A percentile compares a stretch with the other conserved stretches of the same genome.
These are phyloP conservation scores for Actinomucor elegans DNA, from an alignment of 371 early-diverging fungal species.

Conservation along the genomic window DNA sequence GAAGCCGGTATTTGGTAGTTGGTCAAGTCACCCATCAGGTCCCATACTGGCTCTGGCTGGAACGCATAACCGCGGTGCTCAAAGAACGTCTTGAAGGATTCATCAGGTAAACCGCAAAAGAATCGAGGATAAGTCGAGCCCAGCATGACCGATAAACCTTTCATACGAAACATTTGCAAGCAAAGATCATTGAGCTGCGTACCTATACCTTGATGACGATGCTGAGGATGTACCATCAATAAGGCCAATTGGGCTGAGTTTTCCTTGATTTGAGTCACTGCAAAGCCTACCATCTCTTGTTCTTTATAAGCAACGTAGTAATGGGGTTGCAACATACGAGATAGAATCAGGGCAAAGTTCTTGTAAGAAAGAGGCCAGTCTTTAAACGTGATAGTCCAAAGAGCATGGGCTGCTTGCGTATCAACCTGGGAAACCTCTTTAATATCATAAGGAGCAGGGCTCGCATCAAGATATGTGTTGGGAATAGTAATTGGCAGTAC, in stretches of 20 bases:
- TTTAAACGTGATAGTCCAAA: constrained; percentile 31
- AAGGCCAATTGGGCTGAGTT: constrained; percentile 34
- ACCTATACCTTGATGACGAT: constrained; percentile 36
- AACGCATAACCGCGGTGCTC: constrained; percentile 39
- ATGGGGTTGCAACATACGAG: constrained; percentile 21
- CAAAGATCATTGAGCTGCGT: constrained; percentile 31
- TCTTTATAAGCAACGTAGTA: constrained; percentile 17
- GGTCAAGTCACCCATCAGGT: constrained; percentile 31
- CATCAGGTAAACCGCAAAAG: constrained; percentile 45
- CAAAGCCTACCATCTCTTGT: constrained; percentile 36
- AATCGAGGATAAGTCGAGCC: constrained; percentile 52
- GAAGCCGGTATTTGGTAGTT: constrained; percentile 23
- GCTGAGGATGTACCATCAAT: constrained; percentile 31
- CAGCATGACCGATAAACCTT: constrained; percentile 16
- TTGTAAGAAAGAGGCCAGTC: constrained; percentile 31
- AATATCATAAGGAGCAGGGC: background rate
- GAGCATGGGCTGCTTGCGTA: constrained; percentile 6
- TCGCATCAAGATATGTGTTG: background rate
- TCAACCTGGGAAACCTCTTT: constrained; percentile 9
- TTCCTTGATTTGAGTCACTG: constrained; percentile 29
- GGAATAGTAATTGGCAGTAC: constrained; percentile 41
- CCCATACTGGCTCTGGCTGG: constrained; percentile 20
- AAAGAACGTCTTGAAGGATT: constrained; percentile 30
- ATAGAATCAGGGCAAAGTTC: constrained; percentile 25
- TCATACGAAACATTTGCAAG: constrained; percentile 21